Conservation (phyloP, 257 asterid genomes). For the Solanum virginianum region DNA sequence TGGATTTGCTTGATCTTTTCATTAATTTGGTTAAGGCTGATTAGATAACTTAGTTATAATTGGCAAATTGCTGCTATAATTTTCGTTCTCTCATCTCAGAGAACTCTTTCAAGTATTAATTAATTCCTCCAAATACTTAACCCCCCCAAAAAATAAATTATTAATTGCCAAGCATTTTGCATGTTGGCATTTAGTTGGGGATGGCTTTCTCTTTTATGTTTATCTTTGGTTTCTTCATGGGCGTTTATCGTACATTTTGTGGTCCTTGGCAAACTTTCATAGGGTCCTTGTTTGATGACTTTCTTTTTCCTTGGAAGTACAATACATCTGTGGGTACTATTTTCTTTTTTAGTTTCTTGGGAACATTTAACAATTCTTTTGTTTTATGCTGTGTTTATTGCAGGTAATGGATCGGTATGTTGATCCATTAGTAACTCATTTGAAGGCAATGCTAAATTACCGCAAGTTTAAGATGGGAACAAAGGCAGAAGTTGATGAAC, state of each 20-base stretch:
- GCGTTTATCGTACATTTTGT: background rate
- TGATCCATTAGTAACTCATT: conserved; percentile 86
- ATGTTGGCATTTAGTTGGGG: background rate
- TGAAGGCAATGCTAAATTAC: conserved; percentile 80
- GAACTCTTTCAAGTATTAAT: background rate
- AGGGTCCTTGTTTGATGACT: background rate
- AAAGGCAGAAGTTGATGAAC: conserved; percentile 82
- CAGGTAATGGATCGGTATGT: conserved; percentile 98
- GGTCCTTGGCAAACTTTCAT: background rate
- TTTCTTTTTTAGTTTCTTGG: background rate
- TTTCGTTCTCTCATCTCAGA: background rate
- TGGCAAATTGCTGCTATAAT: background rate
- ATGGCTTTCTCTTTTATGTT: background rate
- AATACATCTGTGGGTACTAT: background rate
- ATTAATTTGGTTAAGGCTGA: background rate
- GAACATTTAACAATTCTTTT: background rate
- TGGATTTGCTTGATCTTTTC: background rate
- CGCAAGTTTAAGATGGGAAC: conserved; percentile 84
- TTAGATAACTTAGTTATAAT: background rate
- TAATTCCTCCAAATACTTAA: background rate
- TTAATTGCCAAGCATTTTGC: background rate
- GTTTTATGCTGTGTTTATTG: background rate
- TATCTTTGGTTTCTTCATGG: background rate
- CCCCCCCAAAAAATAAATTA: background rate
- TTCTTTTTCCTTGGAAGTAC: background rate